Percentiles rank a stretch among this genome's conserved stretches.
phyloP scores from a whole-genome alignment of 768 basidiomycete species.

The Leccinum subtestaceum region DNA sequence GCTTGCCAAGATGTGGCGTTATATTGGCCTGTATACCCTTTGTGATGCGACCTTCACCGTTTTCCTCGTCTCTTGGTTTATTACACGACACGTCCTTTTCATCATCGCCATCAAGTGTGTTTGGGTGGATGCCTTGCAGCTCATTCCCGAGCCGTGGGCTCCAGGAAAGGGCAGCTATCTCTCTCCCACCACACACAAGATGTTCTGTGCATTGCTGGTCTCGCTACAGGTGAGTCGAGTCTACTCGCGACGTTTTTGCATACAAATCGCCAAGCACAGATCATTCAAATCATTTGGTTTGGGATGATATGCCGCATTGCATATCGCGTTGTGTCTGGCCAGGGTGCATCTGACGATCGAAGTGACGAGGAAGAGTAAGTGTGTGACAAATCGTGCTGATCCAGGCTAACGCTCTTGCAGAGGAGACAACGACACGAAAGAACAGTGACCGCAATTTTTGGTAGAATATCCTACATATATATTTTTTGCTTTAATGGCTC shows the following conservation, averaged over 20 bases:
- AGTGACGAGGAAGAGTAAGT: constrained; percentile 78
- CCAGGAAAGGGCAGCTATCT: constrained; percentile 56
- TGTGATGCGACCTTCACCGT: constrained; percentile 75
- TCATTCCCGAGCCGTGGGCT: constrained; percentile 56
- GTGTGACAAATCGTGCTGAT: not conserved
- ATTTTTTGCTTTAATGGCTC: constrained; percentile 23
- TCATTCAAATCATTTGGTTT: constrained; percentile 84
- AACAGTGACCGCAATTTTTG: constrained; percentile 22
- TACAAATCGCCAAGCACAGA: constrained; percentile 36
- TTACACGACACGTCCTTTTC: constrained; percentile 87
- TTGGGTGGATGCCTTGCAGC: constrained; percentile 46
- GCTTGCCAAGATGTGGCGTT: constrained; percentile 93
- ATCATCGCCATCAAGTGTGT: constrained; percentile 63
- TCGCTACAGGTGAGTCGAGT: constrained; percentile 53
- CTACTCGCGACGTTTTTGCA: not conserved
- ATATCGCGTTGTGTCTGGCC: constrained; percentile 71
- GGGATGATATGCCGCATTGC: constrained; percentile 80
- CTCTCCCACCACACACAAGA: constrained; percentile 40
- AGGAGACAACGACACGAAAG: constrained; percentile 25
- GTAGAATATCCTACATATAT: constrained; percentile 24
- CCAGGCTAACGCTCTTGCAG: constrained; percentile 11
- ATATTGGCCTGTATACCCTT: constrained; percentile 61
- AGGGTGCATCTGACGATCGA: constrained; percentile 77
- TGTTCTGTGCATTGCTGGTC: constrained; percentile 55
- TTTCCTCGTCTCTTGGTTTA: constrained; percentile 88